Base-by-base conservation (phyloP, 495 filamentous ascomycete species). In the Hypoxylon crocopeplum region DNA sequence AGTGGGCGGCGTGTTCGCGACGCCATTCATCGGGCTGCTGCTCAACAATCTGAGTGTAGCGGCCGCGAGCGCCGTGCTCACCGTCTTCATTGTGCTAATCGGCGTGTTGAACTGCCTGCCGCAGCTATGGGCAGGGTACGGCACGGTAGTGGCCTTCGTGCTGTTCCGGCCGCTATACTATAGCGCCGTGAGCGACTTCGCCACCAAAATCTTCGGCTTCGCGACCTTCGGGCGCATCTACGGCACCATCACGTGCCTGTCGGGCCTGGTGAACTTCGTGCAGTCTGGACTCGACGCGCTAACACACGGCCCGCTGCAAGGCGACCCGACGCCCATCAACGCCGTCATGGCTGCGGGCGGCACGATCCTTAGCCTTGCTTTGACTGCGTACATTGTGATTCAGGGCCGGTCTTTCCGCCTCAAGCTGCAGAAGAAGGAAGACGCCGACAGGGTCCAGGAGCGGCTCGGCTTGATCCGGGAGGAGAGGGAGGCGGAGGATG, bases 201-300 rank as follows among this genome's bases (percentile, higher is more conserved):
- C 75, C 17, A 80, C 79, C 48, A 83, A 83, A 67, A 79, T 83
- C 48, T 83, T 83, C 59, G 80, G 80, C 44, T 83, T 82, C 67
- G 76, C 66, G 32, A 83, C 80, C 29, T 83, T 83, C 47, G 80
- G 80, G 39, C 80, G 80, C 56, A 78, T 83, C 25, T 83, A 83
- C 61, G 80, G 80, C 16, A 68, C 79, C 7, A 77, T 82, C 41
- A 82, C 78, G 46, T 81, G 77, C 39, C 56, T 82, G 5, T 76
- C 79, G 11, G 80, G 80, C 13, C 55, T 83, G 1, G 66, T 80
- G 50, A 82, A 80, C 56, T 81, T 82, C 66, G 67, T 63, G 1
- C 80, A 83, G 59, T 73, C 70, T n/a, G 79, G 69, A 0, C 68
- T 83, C 30, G 80, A 83, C 60, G 74, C 74, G 47, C 63, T 80